phyloP scores from a whole-genome alignment of 2,329 filamentous ascomycete species.

The Hypomyces perniciosus region DNA sequence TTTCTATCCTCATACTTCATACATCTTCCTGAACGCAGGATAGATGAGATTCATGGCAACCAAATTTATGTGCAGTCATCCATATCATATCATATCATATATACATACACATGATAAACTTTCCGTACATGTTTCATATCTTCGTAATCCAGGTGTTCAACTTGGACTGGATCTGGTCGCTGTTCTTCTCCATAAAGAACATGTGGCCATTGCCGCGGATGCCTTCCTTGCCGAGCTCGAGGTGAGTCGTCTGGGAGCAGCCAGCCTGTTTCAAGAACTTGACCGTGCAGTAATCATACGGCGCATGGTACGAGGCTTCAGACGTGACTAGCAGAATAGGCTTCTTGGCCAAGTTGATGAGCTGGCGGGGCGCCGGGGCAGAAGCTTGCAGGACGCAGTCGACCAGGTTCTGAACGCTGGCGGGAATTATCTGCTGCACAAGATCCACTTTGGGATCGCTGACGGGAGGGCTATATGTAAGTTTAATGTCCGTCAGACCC shows the following conservation, averaged over 20 bases:
- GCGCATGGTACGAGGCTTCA: conserved; percentile 38
- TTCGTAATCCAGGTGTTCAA: conserved; percentile 20
- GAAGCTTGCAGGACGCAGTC: conserved; percentile 30
- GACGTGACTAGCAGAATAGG: conserved; percentile 26
- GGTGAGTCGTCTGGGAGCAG: conserved; percentile 25
- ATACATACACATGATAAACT: background rate
- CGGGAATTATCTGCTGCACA: conserved; percentile 22
- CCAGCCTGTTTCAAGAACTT: conserved; percentile 39
- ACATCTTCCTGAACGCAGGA: too few species aligned
- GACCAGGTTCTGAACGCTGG: conserved; percentile 17
- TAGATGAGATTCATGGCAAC: background rate
- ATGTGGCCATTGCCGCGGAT: conserved; percentile 43
- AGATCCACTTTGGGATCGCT: conserved; percentile 29
- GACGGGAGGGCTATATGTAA: conserved; percentile 42
- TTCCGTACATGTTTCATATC: background rate
- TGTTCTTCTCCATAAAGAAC: conserved; percentile 45
- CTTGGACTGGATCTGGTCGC: conserved; percentile 28
- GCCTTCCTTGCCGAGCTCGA: conserved; percentile 32
- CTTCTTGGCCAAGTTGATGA: conserved; percentile 13
- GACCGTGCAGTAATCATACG: conserved; percentile 40
- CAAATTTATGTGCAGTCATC: background rate
- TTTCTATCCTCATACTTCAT: too few species aligned
- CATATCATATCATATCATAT: background rate
- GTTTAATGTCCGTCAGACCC: conserved; percentile 42
- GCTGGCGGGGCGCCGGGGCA: conserved; percentile 12